These are phyloP conservation scores for Colletotrichum euphorbiae DNA, from an alignment of 2,329 filamentous ascomycete species.

Conservation along the genomic window DNA sequence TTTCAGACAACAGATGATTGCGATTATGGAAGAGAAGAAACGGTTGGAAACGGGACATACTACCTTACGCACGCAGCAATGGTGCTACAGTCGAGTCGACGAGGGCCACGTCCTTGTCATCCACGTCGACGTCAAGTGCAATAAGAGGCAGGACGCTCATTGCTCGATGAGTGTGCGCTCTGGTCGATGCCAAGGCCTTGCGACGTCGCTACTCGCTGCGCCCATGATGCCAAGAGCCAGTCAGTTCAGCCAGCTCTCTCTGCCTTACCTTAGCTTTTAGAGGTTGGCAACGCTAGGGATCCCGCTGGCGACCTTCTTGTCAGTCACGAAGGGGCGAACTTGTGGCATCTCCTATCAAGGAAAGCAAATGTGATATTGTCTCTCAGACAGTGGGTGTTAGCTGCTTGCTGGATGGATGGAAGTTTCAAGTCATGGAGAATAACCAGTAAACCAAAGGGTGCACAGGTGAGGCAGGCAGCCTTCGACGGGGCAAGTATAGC, in stretches of 20 bases:
- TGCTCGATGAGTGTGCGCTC: background rate
- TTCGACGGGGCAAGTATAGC: conserved; percentile 22
- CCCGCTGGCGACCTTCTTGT: no score
- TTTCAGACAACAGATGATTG: conserved; percentile 28
- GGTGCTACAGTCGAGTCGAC: background rate
- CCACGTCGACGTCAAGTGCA: conserved; percentile 8
- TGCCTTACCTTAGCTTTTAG: no score
- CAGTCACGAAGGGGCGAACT: no score
- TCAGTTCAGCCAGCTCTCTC: background rate
- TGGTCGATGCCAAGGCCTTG: conserved; percentile 28
- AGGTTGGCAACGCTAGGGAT: no score
- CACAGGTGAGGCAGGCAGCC: no score
- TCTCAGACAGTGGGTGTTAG: no score
- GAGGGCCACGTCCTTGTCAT: conserved; percentile 27
- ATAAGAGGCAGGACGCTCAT: background rate
- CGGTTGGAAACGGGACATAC: background rate
- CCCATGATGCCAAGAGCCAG: conserved; percentile 26
- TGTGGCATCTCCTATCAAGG: no score
- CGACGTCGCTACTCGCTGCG: background rate
- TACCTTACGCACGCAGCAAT: no score
- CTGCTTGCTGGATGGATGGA: no score
- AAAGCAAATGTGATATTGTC: no score
- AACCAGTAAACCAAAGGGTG: no score
- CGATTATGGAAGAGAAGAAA: background rate
- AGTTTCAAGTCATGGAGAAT: no score